Conservation (phyloP, 805 yeast species). For the Cyberlindnera bimundalis region DNA sequence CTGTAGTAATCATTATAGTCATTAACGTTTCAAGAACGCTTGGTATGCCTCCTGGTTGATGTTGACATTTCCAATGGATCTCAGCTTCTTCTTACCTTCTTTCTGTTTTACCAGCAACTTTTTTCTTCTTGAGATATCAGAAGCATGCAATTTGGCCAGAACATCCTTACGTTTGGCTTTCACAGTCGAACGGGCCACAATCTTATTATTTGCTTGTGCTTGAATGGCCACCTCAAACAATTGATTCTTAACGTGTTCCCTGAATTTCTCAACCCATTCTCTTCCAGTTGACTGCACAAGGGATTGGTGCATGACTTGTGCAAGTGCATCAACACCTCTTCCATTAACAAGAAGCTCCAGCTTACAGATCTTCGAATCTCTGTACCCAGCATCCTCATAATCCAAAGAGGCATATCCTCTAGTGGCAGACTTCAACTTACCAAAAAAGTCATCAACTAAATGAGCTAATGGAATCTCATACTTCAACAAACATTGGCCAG, state of each 20-base stretch:
- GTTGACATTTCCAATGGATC: conserved; percentile 70
- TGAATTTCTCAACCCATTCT: conserved; percentile 80
- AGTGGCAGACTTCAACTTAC: conserved; percentile 84
- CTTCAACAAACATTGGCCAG: conserved; percentile 77
- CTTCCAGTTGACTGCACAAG: conserved; percentile 71
- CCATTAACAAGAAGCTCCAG: conserved; percentile 89
- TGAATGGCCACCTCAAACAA: conserved; percentile 91
- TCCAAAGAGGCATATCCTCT: conserved; percentile 93
- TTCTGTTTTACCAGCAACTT: conserved; percentile 85
- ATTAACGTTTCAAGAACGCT: conserved; percentile 55
- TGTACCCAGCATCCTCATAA: conserved; percentile 91
- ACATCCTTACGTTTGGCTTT: conserved; percentile 94
- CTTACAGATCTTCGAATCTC: conserved; percentile 75
- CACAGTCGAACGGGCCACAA: conserved; percentile 88
- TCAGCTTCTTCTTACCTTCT: conserved; percentile 87
- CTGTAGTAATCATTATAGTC: no score
- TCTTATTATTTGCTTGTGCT: conserved; percentile 75
- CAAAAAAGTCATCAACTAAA: conserved; percentile 92
- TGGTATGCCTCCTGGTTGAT: conserved; percentile 87
- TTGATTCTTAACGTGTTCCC: conserved; percentile 74
- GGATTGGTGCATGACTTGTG: conserved; percentile 83
- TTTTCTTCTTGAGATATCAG: conserved; percentile 87
- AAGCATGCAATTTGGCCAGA: conserved; percentile 88
- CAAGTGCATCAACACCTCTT: conserved; percentile 82
- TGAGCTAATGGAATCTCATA: conserved; percentile 85